A percentile compares a stretch with the other conserved stretches of the same genome.
Conservation (phyloP, 2,329 filamentous ascomycete genomes). For the Magnaporthales sp. region DNA sequence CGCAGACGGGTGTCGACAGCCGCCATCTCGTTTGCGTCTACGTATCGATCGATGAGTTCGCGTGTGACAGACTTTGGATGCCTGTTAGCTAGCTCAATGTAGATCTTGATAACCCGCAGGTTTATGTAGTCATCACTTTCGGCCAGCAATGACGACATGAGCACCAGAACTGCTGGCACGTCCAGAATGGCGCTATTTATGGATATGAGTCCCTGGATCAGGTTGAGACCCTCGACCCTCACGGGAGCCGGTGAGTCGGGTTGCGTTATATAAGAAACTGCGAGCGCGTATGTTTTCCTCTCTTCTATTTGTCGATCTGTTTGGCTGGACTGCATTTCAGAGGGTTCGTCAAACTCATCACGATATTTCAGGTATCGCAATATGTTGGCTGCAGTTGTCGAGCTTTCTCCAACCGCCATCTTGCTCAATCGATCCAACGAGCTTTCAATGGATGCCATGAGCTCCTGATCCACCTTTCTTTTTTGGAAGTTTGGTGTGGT, state of each 20-base stretch:
- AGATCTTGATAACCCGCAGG: slow-evolving; percentile 55
- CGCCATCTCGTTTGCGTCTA: slow-evolving; percentile 51
- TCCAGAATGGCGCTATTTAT: slow-evolving; percentile 51
- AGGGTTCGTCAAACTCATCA: slow-evolving; percentile 39
- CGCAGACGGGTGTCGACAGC: slow-evolving; percentile 56
- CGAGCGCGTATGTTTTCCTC: slow-evolving; percentile 51
- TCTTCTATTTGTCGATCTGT: slow-evolving; percentile 47
- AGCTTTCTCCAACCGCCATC: slow-evolving; percentile 29
- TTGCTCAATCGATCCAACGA: slow-evolving; percentile 36
- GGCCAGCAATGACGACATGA: slow-evolving; percentile 54
- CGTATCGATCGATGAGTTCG: slow-evolving; percentile 59
- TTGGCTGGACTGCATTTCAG: slow-evolving; percentile 25
- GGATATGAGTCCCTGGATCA: slow-evolving; percentile 49
- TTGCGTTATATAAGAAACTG: slow-evolving; percentile 54
- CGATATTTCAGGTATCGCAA: slow-evolving; percentile 46
- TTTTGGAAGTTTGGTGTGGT: slow-evolving; percentile 48
- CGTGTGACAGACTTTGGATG: slow-evolving; percentile 54
- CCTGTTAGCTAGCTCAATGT: slow-evolving; percentile 50
- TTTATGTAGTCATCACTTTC: slow-evolving; percentile 67
- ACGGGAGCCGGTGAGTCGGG: slow-evolving; percentile 56
- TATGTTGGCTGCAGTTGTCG: slow-evolving; percentile 47
- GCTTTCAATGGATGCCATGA: slow-evolving; percentile 36
- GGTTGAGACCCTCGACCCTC: slow-evolving; percentile 54
- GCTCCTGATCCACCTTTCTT: slow-evolving; percentile 30
- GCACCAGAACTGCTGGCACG: slow-evolving; percentile 53